Evolutionary conservation across 2,329 filamentous ascomycete genomes (phyloP), one percentile per base, ranked within the genome.

Genomic region (Reticulascus tulasneorum): DNA sequence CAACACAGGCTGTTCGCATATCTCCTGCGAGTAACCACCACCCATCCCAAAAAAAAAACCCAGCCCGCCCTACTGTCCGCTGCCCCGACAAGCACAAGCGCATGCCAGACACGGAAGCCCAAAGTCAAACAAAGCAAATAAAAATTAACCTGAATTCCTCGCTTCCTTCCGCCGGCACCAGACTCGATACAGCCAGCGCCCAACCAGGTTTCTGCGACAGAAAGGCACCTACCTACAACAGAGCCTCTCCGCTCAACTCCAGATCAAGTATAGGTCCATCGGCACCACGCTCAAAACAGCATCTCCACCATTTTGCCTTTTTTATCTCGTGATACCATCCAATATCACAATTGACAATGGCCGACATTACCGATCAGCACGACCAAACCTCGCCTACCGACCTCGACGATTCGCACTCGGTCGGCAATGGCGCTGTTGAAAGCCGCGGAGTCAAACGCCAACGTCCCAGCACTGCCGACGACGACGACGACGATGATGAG

Each of bases 401-500:
- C 53, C 76, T 84, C 58, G 84, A 88, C 56, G 84, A 89, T 51
- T 63, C 76, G 51, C 80, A 86, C 57, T 68, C 76, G 50, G 73
- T 79, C 52, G 84, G 84, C 66, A 83, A 75, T 55, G 64, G 69
- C 53, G 71, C 70, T 51, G 72, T 73, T 56, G 85, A 90, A 58
- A 77, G 69, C 64, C 87, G 90, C 61, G 89, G 88, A 62, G 78
- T 89, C 67, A 97, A 97, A 77, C 89, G 91, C 54, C 79, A 77
- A 64, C 87, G 93, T 59, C 81, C 86, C 47, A 83, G 84, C 52
- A 77, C 82, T 35, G 82, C 82, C 55, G 91, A 97, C 61, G 93
- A 97, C 60, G 93, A 97, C 50, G 91, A 97, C 49, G 93, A 97
- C 48, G 90, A 97, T 53, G 90, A 95, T 53, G 91, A 96, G 66